phyloP scores from a whole-genome alignment of 139 green algal genomes.

The Chlorokybus atmophyticus region DNA sequence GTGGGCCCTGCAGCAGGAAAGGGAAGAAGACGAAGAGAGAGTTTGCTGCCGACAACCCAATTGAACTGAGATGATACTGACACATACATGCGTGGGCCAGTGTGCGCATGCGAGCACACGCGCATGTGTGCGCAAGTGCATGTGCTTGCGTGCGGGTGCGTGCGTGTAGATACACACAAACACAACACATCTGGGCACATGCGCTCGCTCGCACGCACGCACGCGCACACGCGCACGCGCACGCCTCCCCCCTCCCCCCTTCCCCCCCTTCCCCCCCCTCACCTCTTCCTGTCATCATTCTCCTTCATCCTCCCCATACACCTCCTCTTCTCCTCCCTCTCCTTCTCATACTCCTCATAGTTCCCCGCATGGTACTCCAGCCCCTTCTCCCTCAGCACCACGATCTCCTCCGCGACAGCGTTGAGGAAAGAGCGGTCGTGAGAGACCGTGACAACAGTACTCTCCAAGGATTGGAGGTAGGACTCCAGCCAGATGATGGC shows the following conservation, averaged over 20 bases:
- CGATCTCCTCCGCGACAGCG: slow-evolving; percentile 62
- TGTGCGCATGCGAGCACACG: not conserved
- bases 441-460: slow-evolving; percentile 50
- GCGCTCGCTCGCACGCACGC: not conserved
- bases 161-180: not conserved
- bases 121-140: not conserved
- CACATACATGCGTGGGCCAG: not conserved
- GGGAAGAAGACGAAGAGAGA: not conserved
- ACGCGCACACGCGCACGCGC: not conserved
- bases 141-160: not conserved
- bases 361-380: slow-evolving; percentile 22
- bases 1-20: slow-evolving; percentile 9
- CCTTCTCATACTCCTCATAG: slow-evolving; percentile 39
- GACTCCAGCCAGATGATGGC: slow-evolving; percentile 37
- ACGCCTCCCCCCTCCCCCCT: slow-evolving; percentile 21
- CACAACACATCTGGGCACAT: not conserved
- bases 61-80: not conserved
- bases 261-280: not conserved
- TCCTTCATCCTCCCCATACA: slow-evolving; percentile 17
- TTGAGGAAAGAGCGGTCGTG: slow-evolving; percentile 57
- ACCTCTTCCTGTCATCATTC: slow-evolving; percentile 28
- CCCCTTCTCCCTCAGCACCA: slow-evolving; percentile 38
- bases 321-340: slow-evolving; percentile 11
- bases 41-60: not conserved
- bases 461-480: slow-evolving; percentile 44